Base-by-base conservation (phyloP, 208 protist genomes). In the Borovskyia barvae region DNA sequence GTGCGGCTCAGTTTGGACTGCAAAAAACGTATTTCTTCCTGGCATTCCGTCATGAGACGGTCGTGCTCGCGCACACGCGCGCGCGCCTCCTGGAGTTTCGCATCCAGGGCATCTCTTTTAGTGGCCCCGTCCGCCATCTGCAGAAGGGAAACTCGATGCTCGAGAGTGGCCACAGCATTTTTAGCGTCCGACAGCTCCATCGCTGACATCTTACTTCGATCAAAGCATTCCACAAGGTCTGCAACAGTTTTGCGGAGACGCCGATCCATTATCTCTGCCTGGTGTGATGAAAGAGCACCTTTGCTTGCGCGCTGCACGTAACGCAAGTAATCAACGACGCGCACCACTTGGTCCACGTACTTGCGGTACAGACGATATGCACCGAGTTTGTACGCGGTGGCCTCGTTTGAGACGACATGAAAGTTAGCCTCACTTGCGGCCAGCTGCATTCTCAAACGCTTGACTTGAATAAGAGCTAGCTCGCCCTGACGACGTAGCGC, bases 321-420 rank as follows among this genome's bases (percentile, higher is more conserved):
- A 24, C 89, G 89, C 43, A 95, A 50, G 48, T 87, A 90, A 49
- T 95, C 89, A 15, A 95, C 72, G n/a, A 87, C 66, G 12, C 53
- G 25, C 11, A 88, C 72, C 28, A 85, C 80, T 36, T 95, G 72
- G 25, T 78, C 72, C 22, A 90, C 86, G 64, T 93, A 95, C 33
- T 75, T 72, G 25, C 84, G 80, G 55, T 92, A 95, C 28, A 95
- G 71, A 6, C 86, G 83, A 51, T 92, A 90, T 1, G 89, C 89
- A 35, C 75, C 83, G 6, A 85, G 77, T 51, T 90, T 93, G 76
- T 95, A 93, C 39, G 71, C 48, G 3, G 59, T 91, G 14, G 85
- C 89, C 72, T 95, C 89, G 69, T 95, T 95, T 26, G 79, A 58
- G 37, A 89, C 84, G 6, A 95, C 82, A 36, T 85, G 82, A 46